These are phyloP conservation scores for Huntiella bhutanensis DNA, from an alignment of 2,329 filamentous ascomycete species.

Conservation along the genomic window DNA sequence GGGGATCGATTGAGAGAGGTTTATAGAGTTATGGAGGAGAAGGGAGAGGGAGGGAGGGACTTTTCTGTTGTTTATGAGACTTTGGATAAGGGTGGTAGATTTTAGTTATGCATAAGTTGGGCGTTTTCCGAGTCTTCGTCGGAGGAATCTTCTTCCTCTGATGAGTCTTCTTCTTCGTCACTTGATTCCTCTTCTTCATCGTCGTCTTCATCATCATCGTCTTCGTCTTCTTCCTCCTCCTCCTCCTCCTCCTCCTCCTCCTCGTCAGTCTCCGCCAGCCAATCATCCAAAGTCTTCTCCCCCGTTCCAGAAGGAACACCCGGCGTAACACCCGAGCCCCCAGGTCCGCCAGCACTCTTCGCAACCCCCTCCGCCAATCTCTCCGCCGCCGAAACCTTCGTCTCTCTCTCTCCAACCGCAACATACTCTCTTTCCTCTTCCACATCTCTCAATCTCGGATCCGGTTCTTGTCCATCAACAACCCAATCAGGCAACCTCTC, in stretches of 20 bases:
- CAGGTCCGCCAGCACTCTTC: background rate
- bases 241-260: conserved; percentile 37
- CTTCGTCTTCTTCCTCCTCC: conserved; percentile 30
- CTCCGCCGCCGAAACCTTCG: conserved; percentile 37
- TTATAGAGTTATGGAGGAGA: conserved; percentile 45
- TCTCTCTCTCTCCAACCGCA: conserved; percentile 17
- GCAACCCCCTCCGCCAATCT: conserved; percentile 35
- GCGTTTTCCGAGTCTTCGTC: conserved; percentile 28
- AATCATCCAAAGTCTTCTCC: conserved; percentile 77
- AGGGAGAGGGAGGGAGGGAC: conserved; percentile 48
- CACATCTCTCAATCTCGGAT: conserved; percentile 50
- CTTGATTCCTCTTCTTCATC: conserved; percentile 29
- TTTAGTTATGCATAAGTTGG: conserved; percentile 23
- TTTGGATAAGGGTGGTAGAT: conserved; percentile 33
- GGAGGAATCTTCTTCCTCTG: conserved; percentile 27
- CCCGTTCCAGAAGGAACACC: conserved; percentile 17
- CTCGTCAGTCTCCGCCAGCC: conserved; percentile 58
- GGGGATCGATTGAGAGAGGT: conserved; percentile 43
- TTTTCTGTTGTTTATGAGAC: conserved; percentile 62
- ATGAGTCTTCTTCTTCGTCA: conserved; percentile 24
- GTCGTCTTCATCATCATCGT: conserved; percentile 27
- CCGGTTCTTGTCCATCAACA: conserved; percentile 57
- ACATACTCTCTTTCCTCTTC: conserved; percentile 22
- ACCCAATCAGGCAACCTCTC: conserved; percentile 73
- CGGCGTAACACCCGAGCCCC: background rate